phyloP scores from a whole-genome alignment of 1,139 yeast genomes.

The Eremothecium gossypii region DNA sequence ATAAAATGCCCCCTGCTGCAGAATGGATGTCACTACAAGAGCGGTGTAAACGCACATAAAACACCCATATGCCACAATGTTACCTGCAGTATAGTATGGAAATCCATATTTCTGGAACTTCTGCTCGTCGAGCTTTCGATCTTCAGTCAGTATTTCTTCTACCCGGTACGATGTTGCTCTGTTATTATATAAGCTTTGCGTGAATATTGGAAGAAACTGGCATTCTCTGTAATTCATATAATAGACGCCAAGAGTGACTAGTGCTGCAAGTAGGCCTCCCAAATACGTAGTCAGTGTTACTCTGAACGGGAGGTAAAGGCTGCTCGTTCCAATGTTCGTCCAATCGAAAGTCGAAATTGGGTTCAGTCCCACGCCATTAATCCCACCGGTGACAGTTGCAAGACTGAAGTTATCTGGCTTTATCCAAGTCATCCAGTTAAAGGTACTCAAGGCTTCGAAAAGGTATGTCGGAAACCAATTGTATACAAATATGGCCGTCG shows the following conservation, averaged over 20 bases:
- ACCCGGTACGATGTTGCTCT: slow-evolving; percentile 39
- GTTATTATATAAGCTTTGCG: slow-evolving; percentile 40
- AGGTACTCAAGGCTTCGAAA: slow-evolving; percentile 25
- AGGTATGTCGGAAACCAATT: slow-evolving; percentile 46
- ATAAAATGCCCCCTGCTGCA: slow-evolving; percentile 25
- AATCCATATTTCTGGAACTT: slow-evolving; percentile 42
- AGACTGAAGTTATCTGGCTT: slow-evolving; percentile 44
- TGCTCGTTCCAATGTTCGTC: slow-evolving; percentile 30
- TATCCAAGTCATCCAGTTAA: slow-evolving; percentile 62
- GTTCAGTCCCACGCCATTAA: slow-evolving; percentile 45
- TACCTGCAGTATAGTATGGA: slow-evolving; percentile 53
- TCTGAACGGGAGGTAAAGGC: slow-evolving; percentile 36
- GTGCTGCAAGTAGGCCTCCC: slow-evolving; percentile 38
- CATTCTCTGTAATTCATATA: slow-evolving; percentile 46
- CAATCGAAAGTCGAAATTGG: slow-evolving; percentile 47
- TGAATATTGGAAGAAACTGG: slow-evolving; percentile 46
- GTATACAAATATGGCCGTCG: slow-evolving; percentile 38
- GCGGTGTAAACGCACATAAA: slow-evolving; percentile 53
- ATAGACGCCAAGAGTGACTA: slow-evolving; percentile 38
- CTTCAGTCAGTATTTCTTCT: slow-evolving; percentile 34
- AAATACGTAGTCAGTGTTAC: slow-evolving; percentile 35
- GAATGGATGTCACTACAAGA: slow-evolving; percentile 38
- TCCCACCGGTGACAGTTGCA: slow-evolving; percentile 46
- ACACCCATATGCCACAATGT: slow-evolving; percentile 46
- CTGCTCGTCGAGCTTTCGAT: slow-evolving; percentile 32